Percentiles rank a stretch among this genome's conserved stretches.
Conservation (phyloP, 1,139 yeast genomes). For the Yamadazyma mexicana region DNA sequence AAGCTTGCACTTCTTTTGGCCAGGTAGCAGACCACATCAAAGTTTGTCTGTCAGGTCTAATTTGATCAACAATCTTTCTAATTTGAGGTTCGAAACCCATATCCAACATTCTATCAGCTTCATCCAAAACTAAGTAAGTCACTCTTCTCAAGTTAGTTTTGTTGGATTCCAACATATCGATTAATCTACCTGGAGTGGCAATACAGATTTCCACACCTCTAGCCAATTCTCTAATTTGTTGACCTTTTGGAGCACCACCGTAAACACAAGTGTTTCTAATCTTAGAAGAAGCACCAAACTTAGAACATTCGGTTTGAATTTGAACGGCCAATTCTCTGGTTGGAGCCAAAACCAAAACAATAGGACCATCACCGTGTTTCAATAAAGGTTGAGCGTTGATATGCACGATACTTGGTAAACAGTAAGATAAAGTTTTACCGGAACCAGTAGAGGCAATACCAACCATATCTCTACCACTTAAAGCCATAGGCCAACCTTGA, state of each 20-base stretch:
- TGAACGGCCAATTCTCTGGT: conserved; percentile 99
- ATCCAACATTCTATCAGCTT: conserved; percentile 96
- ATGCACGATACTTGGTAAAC: conserved; percentile 95
- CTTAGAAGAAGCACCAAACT: conserved; percentile 88
- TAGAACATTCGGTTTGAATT: conserved; percentile 93
- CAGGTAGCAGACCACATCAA: conserved; percentile 99
- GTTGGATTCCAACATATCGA: conserved; percentile 94
- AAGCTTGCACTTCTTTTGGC: conserved; percentile 96
- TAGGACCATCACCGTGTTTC: conserved; percentile 94
- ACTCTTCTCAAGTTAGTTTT: conserved; percentile 89
- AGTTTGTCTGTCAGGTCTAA: conserved; percentile 97
- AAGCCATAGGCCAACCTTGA: conserved; percentile 99
- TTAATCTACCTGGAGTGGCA: conserved; percentile 98
- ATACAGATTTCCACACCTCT: conserved; percentile 95
- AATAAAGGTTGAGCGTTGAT: conserved; percentile 96
- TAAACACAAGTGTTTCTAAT: conserved; percentile 97
- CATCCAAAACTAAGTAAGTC: conserved; percentile 86
- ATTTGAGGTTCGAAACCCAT: conserved; percentile 97
- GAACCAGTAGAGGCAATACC: conserved; percentile 99
- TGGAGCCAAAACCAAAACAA: conserved; percentile 94
- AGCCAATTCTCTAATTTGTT: conserved; percentile 90
- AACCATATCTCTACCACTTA: conserved; percentile 97
- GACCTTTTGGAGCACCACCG: conserved; percentile 99
- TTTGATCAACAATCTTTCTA: conserved; percentile 91
- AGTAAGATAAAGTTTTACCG: conserved; percentile 95